A percentile compares a stretch with the other conserved stretches of the same genome.
Conservation (phyloP, 306 rosid genomes). For the Prunus mongolica region DNA sequence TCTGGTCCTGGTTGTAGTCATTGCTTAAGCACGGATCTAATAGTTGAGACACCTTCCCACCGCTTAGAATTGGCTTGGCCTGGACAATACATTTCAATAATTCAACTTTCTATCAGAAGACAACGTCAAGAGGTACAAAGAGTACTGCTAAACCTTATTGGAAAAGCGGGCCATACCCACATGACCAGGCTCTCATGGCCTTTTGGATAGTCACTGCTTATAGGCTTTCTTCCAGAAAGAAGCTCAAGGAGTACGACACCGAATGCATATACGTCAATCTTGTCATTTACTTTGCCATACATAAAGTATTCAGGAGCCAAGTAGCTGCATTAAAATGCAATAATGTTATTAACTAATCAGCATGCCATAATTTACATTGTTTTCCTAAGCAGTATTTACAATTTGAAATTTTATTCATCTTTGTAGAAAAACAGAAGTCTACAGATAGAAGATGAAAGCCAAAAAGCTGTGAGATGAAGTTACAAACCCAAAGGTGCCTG, state of each 20-base stretch:
- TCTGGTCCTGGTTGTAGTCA: constrained; percentile 54
- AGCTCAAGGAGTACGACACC: constrained; percentile 97
- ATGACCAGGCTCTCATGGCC: constrained; percentile 92
- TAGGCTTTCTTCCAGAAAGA: constrained; percentile 91
- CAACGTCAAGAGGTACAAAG: constrained; percentile 5
- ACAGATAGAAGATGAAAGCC: constrained; percentile 1
- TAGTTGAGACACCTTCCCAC: constrained; percentile 64
- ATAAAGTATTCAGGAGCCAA: constrained; percentile 97
- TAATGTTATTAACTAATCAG: not conserved
- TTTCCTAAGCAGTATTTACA: not conserved
- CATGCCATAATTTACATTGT: not conserved
- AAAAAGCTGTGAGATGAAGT: constrained; percentile 14
- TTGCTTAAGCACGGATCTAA: constrained; percentile 68
- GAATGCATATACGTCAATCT: constrained; percentile 88
- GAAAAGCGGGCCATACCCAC: constrained; percentile 71
- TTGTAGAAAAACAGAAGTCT: not conserved
- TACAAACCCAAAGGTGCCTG: constrained; percentile 95
- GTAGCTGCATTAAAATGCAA: constrained; percentile 53
- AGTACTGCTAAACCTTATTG: constrained; percentile 4
- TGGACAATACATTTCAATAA: constrained; percentile 31
- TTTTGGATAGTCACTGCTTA: constrained; percentile 65
- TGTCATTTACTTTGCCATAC: constrained; percentile 89
- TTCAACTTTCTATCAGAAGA: constrained; percentile 12
- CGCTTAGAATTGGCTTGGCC: constrained; percentile 79
- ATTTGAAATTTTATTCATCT: not conserved